phyloP scores from a whole-genome alignment of 192 early-diverging fungal species.

The Radiomyces spectabilis region DNA sequence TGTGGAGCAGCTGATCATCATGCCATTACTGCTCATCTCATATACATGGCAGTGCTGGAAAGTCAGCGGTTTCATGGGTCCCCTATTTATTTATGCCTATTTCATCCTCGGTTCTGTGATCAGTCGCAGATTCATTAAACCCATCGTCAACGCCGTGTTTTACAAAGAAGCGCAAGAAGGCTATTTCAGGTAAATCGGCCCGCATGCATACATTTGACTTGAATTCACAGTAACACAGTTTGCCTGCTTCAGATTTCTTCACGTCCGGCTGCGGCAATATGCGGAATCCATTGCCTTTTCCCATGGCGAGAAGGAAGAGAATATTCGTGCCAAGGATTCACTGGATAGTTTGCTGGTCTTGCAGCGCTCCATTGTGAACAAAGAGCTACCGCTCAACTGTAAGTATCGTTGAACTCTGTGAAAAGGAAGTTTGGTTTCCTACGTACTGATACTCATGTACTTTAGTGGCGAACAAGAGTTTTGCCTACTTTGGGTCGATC shows the following conservation, averaged over 20 bases:
- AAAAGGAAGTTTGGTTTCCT: too few relatives aligned
- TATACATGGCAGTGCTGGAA: constrained; percentile 70
- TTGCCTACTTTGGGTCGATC: constrained; percentile 73
- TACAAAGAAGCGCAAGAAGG: constrained; percentile 75
- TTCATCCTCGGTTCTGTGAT: constrained; percentile 54
- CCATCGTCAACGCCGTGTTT: constrained; percentile 70
- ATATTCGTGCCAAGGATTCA: constrained; percentile 37
- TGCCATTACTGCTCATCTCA: constrained; percentile 68
- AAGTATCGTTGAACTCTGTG: too few relatives aligned
- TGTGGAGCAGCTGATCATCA: constrained; percentile 54
- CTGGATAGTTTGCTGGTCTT: constrained; percentile 46
- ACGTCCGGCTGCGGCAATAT: constrained; percentile 63
- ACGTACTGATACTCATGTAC: background rate
- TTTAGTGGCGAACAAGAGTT: constrained; percentile 48
- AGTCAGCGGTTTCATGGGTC: constrained; percentile 59
- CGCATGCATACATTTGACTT: too few relatives aligned
- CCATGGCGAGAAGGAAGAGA: constrained; percentile 66
- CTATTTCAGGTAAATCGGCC: constrained; percentile 61
- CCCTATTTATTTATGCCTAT: constrained; percentile 64
- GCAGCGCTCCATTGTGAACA: constrained; percentile 52
- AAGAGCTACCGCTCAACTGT: constrained; percentile 40
- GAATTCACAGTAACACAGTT: background rate
- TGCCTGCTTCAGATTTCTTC: constrained; percentile 40
- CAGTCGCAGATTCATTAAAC: constrained; percentile 62
- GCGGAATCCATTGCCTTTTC: constrained; percentile 80